Percentiles rank a stretch among this genome's conserved stretches.
Conservation (phyloP, 2,329 filamentous ascomycete species). For the Phialophora verrucosa region DNA sequence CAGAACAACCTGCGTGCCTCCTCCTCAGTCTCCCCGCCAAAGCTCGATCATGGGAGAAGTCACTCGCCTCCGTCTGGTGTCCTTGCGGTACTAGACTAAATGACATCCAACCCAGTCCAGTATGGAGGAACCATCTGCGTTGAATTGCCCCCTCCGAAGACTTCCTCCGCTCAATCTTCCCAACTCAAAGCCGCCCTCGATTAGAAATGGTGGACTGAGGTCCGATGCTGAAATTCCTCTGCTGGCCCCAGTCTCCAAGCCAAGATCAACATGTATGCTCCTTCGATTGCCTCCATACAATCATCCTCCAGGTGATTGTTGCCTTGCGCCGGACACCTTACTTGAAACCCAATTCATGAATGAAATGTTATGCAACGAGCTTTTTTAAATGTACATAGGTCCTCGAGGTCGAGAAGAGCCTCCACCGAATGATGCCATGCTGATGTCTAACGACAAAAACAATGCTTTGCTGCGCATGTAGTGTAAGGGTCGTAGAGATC, state of each 20-base stretch:
- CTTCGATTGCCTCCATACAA: slow-evolving; percentile 16
- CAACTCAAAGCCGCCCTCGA: slow-evolving; percentile 9
- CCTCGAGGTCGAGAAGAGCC: slow-evolving; percentile 22
- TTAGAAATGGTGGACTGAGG: slow-evolving; percentile 19
- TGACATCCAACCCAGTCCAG: slow-evolving; percentile 21
- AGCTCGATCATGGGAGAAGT: background rate
- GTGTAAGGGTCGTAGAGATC: slow-evolving; percentile 36
- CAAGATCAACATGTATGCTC: slow-evolving; percentile 23
- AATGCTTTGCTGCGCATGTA: slow-evolving; percentile 35
- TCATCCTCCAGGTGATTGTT: slow-evolving; percentile 20
- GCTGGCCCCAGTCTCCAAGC: slow-evolving; percentile 7
- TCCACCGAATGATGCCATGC: slow-evolving; percentile 25
- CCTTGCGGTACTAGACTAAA: slow-evolving; percentile 13
- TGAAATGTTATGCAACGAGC: slow-evolving; percentile 33
- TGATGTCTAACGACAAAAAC: slow-evolving; percentile 30
- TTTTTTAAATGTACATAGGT: slow-evolving; percentile 39
- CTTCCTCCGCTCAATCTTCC: slow-evolving; percentile 2
- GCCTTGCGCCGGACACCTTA: slow-evolving; percentile 36
- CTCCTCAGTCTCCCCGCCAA: background rate
- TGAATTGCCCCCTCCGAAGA: slow-evolving; percentile 8
- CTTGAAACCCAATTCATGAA: slow-evolving; percentile 34
- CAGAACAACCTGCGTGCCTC: slow-evolving; percentile 1
- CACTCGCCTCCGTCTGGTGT: background rate
- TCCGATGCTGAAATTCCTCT: slow-evolving; percentile 15
- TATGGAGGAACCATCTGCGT: background rate